Evolutionary conservation across 164 flowering plant genomes (phyloP).

Genomic region (Annona cherimola): DNA sequence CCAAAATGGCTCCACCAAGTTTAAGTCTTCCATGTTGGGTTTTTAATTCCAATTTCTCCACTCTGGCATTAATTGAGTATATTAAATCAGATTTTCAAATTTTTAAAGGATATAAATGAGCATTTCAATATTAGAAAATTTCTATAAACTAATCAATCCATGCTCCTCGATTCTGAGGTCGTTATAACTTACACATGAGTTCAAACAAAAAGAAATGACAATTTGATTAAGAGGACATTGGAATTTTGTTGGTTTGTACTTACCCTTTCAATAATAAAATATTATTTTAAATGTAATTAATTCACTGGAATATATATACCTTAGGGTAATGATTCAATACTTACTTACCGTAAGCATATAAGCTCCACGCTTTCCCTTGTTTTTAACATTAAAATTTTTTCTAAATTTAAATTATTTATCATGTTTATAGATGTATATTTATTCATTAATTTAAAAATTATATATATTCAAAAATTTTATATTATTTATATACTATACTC

Average conservation of each 20-base stretch:
- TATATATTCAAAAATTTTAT: too few species aligned
- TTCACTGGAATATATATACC: too few species aligned
- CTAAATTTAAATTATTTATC: too few species aligned
- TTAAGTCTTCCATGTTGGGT: slow-evolving; percentile 4
- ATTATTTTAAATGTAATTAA: too few species aligned
- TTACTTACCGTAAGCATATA: too few species aligned
- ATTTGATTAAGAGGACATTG: background rate
- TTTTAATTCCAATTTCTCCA: slow-evolving; percentile 7
- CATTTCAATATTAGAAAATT: background rate
- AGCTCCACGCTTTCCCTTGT: too few species aligned
- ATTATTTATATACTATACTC: too few species aligned
- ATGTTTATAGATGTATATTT: too few species aligned
- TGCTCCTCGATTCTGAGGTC: background rate
- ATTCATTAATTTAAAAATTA: too few species aligned
- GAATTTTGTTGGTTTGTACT: background rate
- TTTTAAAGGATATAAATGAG: background rate
- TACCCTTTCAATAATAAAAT: too few species aligned
- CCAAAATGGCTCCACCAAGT: slow-evolving; percentile 3
- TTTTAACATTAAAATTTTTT: too few species aligned
- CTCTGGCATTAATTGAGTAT: background rate
- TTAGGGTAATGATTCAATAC: too few species aligned
- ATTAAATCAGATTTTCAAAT: background rate
- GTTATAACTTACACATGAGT: background rate
- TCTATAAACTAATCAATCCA: background rate
- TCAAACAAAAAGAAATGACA: background rate